Conservation (phyloP, 1,139 yeast species). For the Lipomyces yarrowii region DNA sequence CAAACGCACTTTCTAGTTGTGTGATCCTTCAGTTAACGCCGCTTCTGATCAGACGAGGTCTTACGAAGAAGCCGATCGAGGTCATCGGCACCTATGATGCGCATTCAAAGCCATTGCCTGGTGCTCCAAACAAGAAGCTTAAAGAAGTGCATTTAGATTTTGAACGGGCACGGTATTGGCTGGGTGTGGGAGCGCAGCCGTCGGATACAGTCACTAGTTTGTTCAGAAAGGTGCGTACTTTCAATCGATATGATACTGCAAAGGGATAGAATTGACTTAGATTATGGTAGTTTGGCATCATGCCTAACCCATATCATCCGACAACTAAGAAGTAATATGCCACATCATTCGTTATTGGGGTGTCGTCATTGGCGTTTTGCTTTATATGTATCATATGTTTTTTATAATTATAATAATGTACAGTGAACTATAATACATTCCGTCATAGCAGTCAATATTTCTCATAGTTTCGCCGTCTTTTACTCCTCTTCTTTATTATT, state of each 20-base stretch:
- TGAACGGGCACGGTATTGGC: slow-evolving; percentile 93
- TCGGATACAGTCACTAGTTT: slow-evolving; percentile 77
- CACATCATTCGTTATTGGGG: not conserved
- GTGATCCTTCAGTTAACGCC: not conserved
- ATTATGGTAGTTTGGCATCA: slow-evolving; percentile 1
- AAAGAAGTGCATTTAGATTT: slow-evolving; percentile 86
- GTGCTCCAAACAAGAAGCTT: slow-evolving; percentile 58
- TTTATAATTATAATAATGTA: not conserved
- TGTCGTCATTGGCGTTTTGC: not conserved
- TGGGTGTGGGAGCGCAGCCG: slow-evolving; percentile 98
- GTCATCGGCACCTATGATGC: slow-evolving; percentile 95
- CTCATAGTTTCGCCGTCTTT: not conserved
- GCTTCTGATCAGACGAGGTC: slow-evolving; percentile 16
- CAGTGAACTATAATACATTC: not conserved
- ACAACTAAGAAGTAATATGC: not conserved
- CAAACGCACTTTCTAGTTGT: not conserved
- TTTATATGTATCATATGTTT: not conserved
- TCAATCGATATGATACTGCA: not conserved
- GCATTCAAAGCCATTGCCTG: slow-evolving; percentile 65
- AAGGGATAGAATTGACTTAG: not conserved
- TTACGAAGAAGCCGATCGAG: slow-evolving; percentile 68
- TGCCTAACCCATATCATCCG: slow-evolving; percentile 7
- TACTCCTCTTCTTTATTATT: slow-evolving; percentile 20
- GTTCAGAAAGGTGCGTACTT: slow-evolving; percentile 69
- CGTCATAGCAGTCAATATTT: not conserved